Base-by-base conservation (phyloP, 1,284 basidiomycete species). In the Apiotrichum siamense region DNA sequence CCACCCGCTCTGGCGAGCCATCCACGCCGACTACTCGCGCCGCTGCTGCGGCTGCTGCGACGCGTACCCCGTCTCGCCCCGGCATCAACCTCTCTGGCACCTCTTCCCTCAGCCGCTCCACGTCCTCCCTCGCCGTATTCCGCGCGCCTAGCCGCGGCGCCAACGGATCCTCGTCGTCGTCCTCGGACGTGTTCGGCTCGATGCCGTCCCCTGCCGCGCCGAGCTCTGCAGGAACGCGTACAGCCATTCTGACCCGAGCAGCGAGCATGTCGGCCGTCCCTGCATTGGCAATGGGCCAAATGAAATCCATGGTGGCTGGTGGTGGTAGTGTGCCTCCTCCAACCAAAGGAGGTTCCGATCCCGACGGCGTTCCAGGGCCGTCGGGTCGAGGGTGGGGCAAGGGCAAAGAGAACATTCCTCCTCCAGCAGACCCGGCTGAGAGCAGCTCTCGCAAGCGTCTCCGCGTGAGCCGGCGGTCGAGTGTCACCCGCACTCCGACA, bases 381-480 rank as follows among this genome's bases (percentile, higher is more conserved):
- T 54, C 52, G 5, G 53, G 55, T 2, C 57, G 60, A 29, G 45
- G 62, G 17, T 62, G 55, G 38, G 67, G 66, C 12, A 65, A 62
- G 50, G 70, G 70, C 32, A 72, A 72, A 54, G 70, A 72, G 54
- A 72, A 72, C 48, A 60, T 72, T 21, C 70, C 70, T 2, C 70
- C 70, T 0, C 63, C 63, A 39, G n/a, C 42, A 17, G 58, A 61
- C 24, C 37, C 44, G 1, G 18, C 56, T 3, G 52, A 57, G 31
- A 43, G 55, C 12, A 36, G 44, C 23, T 55, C 62, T 18, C 59
- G 63, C 52, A 70, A 70, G 56, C 55, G 67, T 31, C 49, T 65
- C 42, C 59, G 65, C 39, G 58, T 66, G 7, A 54, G 52, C 4
- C 54, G 58, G 9, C 41, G 41, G 5, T 21, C 33, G 3, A 44